Evolutionary conservation across 331 rosid genomes (phyloP).

Genomic region (Rosa hybrid): DNA sequence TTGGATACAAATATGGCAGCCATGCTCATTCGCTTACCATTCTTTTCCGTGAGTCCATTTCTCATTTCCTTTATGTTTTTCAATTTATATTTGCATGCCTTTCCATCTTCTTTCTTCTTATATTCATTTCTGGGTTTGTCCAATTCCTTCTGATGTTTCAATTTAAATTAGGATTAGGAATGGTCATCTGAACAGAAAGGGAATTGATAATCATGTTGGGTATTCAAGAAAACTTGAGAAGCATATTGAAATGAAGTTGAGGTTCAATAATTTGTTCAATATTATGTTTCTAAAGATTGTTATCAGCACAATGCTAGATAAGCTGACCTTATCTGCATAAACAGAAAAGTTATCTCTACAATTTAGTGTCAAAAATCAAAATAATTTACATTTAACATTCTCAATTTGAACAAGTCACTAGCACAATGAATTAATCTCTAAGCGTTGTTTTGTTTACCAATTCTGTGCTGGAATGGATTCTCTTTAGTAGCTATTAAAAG

Average conservation of each 20-base stretch:
- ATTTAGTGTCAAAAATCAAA: background rate
- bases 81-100: background rate
- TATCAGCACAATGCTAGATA: background rate
- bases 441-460: background rate
- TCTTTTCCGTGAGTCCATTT: constrained; percentile 41
- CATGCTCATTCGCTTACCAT: constrained; percentile 38
- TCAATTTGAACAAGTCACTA: background rate
- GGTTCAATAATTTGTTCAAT: background rate
- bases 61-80: background rate
- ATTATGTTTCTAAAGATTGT: background rate
- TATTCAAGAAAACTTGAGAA: background rate
- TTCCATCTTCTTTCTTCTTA: background rate
- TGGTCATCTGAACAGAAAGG: background rate
- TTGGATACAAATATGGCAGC: constrained; percentile 22
- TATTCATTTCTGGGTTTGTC: background rate
- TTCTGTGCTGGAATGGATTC: background rate
- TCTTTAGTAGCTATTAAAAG: background rate
- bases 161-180: background rate
- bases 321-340: too few species aligned
- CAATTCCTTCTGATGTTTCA: background rate
- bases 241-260: background rate
- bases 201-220: background rate
- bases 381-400: background rate
- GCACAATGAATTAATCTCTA: background rate
- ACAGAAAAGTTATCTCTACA: background rate